A percentile compares a stretch with the other conserved stretches of the same genome.
Conservation (phyloP, 805 yeast species). For the Saccharomycopsis schoenii region DNA sequence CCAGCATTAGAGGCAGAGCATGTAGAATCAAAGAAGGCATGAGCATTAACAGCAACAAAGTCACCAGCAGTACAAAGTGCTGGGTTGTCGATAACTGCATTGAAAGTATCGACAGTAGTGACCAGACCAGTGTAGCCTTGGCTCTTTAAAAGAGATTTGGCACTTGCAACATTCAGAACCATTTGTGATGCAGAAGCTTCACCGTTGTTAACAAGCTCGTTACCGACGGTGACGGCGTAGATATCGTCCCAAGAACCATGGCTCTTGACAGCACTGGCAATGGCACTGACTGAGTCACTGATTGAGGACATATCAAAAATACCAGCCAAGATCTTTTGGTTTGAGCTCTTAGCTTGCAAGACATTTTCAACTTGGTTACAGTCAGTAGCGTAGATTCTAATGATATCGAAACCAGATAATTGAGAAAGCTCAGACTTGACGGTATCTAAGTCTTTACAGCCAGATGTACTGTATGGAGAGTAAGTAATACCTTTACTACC, state of each 20-base stretch:
- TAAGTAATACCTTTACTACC: conserved; percentile 51
- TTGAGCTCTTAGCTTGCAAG: conserved; percentile 37
- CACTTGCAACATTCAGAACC: conserved; percentile 33
- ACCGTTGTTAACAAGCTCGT: conserved; percentile 49
- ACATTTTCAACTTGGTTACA: conserved; percentile 60
- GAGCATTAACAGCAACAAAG: conserved; percentile 52
- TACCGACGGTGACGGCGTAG: conserved; percentile 51
- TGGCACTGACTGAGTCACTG: conserved; percentile 36
- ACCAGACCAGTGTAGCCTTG: conserved; percentile 39
- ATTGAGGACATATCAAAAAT: conserved; percentile 35
- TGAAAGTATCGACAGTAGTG: conserved; percentile 50
- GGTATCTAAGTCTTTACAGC: conserved; percentile 49
- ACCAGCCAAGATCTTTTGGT: conserved; percentile 63
- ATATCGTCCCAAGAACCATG: conserved; percentile 44
- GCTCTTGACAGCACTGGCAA: conserved; percentile 25
- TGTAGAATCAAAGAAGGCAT: conserved; percentile 50
- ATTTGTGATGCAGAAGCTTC: conserved; percentile 34
- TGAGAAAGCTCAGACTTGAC: conserved; percentile 46
- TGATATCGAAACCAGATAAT: conserved; percentile 44
- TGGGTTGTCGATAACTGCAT: conserved; percentile 39
- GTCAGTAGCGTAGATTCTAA: conserved; percentile 72
- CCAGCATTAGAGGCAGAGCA: conserved; percentile 46
- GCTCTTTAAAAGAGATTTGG: conserved; percentile 33
- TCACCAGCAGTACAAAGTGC: conserved; percentile 43
- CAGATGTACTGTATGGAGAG: conserved; percentile 61